These are phyloP conservation scores for Penicillium herquei DNA, from an alignment of 495 filamentous ascomycete species.

Conservation along the genomic window DNA sequence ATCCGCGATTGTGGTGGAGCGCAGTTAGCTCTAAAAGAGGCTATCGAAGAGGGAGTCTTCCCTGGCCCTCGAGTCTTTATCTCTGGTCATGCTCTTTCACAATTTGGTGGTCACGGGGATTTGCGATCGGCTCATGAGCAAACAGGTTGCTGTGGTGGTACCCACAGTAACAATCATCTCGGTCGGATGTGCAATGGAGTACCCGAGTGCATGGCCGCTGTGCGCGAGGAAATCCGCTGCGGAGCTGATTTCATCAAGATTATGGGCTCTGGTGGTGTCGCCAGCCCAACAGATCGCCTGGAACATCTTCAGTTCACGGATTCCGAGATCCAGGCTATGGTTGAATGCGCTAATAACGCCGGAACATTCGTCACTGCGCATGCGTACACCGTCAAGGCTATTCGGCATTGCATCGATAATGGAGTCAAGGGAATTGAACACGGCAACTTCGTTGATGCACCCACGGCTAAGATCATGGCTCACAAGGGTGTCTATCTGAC, in stretches of 20 bases:
- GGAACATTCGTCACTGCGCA: conserved; percentile 57
- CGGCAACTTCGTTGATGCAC: conserved; percentile 51
- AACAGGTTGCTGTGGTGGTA: conserved; percentile 44
- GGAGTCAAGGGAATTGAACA: conserved; percentile 57
- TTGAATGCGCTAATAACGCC: conserved; percentile 40
- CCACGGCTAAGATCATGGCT: conserved; percentile 48
- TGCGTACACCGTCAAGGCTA: conserved; percentile 50
- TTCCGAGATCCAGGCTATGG: conserved; percentile 52
- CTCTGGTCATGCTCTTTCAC: conserved; percentile 41
- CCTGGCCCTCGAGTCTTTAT: conserved; percentile 50
- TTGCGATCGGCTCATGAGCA: conserved; percentile 32
- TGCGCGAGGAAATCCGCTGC: conserved; percentile 49
- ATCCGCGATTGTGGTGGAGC: conserved; percentile 54
- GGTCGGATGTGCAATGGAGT: conserved; percentile 51
- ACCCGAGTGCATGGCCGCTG: conserved; percentile 46
- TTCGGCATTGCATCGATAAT: conserved; percentile 53
- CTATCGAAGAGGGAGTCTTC: conserved; percentile 49
- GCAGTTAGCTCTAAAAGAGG: conserved; percentile 46
- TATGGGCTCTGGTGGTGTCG: conserved; percentile 55
- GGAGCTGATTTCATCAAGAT: conserved; percentile 60
- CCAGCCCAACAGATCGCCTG: conserved; percentile 48
- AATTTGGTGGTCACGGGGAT: conserved; percentile 59
- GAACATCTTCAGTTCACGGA: conserved; percentile 51
- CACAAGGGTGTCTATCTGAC: conserved; percentile 48
- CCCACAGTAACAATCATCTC: conserved; percentile 25